Base-by-base conservation (phyloP, 768 basidiomycete species). In the Trametes cingulata region DNA sequence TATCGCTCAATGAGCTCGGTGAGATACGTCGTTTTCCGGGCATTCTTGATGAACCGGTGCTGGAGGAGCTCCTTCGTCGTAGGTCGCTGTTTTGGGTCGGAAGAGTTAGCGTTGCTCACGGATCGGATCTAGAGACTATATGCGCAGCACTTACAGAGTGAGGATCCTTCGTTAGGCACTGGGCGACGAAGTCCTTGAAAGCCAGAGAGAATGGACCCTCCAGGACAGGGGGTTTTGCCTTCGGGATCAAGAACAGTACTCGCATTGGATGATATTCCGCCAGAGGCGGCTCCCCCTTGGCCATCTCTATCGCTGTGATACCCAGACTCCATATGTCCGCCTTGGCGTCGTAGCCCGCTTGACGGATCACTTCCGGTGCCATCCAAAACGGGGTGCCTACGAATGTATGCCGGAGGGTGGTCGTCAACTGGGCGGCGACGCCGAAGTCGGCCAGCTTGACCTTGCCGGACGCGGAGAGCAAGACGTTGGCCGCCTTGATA, bases 401-500 rank as follows among this genome's bases (percentile, higher is more conserved):
- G 72, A 99, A 98, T 0, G 97, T 99, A 71, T 98, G 95, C 47
- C 96, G 85, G 50, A 96, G 80, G 0, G 95, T 96, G 73, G 82
- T 93, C 40, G 95, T 95, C 61, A 99, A 85, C 71, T 98, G 95
- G 1, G 97, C 97, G 7, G 97, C 96, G 22, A 99, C 97, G 63
- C 97, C 97, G 69, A 99, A 98, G 73, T 99, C 97, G 20, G 96
- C 96, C 9, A 99, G 86, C 74, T 99, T 98, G 73, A 98, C 96
- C 72, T 88, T 91, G 29, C 97, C 97, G 0, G 85, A 84, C 3
- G 91, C 90, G 4, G 93, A 93, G 25, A 98, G 83, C 6, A 98
- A 81, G 54, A 99, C 83, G 68, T 99, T 99, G 41, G 96, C 96
- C 1, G 96, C 97, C 72, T 99, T 99, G 82, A 99, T 98, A 69